Base-by-base conservation (phyloP, 495 filamentous ascomycete genomes). In the Tuber borchii region DNA sequence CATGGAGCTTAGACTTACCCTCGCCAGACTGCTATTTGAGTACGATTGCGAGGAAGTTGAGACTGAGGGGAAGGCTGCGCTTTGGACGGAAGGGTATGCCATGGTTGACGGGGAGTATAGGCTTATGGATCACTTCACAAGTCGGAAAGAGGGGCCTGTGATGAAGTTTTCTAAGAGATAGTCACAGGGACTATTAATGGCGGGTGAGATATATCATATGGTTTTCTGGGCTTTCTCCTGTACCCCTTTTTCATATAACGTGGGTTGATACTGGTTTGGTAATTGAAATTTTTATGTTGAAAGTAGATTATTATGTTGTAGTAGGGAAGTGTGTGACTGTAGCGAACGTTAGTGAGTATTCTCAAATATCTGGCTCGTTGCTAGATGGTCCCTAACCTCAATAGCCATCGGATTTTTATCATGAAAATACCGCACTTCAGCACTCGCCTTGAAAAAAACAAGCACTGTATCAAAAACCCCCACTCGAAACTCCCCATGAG, bases 1-100 rank as follows among this genome's bases (percentile, higher is more conserved):
- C 46, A 85, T 87, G 83, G 89, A 90, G 77, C 83, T 89, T 74
- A 83, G 85, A 12, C 73, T 90, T 56, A 86, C 86, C 0, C 74
- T 89, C 16, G 88, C 88, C 9, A 84, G 86, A 26, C 34, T 89
- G 26, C 65, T 89, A 39, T 88, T 71, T 34, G 77, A 77, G 51
- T 83, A 76, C 45, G 79, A 81, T 19, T 61, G 79, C 26, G 46
- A 72, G 43, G 76, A 81, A 51, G 70, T 79, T 0, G 31, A 61
- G 72, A 69, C 70, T 16, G 80, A 83, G 37, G 82, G 82, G 2
- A 83, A 83, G 75, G 82, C 74, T 0, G 71, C 68, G 37, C 70
- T 75, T 69, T 83, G 82, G 81, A 56, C 43, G 22, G 79, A 81
- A 65, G 82, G 82, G 17, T 81, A 77, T 34, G 73, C 76, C 6